A percentile compares a stretch with the other conserved stretches of the same genome.
These are phyloP conservation scores for Myriosclerotinia duriaeana DNA, from an alignment of 2,329 filamentous ascomycete species.

Conservation along the genomic window DNA sequence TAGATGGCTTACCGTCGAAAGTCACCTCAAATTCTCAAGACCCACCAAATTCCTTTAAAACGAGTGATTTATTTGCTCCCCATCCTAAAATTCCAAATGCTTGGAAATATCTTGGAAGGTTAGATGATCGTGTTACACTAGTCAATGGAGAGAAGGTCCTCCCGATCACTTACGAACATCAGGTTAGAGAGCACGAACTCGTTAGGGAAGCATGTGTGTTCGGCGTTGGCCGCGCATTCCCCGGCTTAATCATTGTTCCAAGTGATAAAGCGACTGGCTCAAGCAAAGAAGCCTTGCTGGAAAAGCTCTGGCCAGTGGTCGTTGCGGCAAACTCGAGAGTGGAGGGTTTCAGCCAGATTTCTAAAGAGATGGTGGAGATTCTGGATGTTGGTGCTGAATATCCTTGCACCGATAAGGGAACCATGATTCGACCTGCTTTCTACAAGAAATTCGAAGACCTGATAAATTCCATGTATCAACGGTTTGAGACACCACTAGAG, in stretches of 20 bases:
- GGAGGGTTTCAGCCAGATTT: constrained; percentile 54
- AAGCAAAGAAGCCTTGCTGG: constrained; percentile 47
- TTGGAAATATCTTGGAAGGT: constrained; percentile 49
- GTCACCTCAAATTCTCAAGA: constrained; percentile 42
- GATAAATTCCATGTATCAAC: constrained; percentile 46
- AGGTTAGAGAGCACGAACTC: constrained; percentile 51
- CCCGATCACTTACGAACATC: constrained; percentile 51
- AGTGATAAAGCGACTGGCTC: constrained; percentile 46
- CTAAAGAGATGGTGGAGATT: constrained; percentile 52
- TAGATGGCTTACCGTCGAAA: constrained; percentile 45
- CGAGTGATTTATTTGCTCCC: constrained; percentile 46
- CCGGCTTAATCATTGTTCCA: constrained; percentile 56
- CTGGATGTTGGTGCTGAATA: constrained; percentile 47
- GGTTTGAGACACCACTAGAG: constrained; percentile 23
- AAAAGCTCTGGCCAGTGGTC: constrained; percentile 51
- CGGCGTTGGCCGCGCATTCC: constrained; percentile 52
- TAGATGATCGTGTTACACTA: constrained; percentile 49
- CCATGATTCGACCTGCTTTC: constrained; percentile 51
- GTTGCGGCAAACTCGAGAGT: constrained; percentile 51
- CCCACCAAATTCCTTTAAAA: constrained; percentile 48
- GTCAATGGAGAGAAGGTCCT: constrained; percentile 52
- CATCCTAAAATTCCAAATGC: constrained; percentile 45
- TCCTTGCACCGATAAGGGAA: constrained; percentile 55
- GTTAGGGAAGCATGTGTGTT: constrained; percentile 60
- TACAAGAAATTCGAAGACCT: constrained; percentile 47